Conservation (phyloP, 2,329 filamentous ascomycete species). For the Ophiostoma sp. region DNA sequence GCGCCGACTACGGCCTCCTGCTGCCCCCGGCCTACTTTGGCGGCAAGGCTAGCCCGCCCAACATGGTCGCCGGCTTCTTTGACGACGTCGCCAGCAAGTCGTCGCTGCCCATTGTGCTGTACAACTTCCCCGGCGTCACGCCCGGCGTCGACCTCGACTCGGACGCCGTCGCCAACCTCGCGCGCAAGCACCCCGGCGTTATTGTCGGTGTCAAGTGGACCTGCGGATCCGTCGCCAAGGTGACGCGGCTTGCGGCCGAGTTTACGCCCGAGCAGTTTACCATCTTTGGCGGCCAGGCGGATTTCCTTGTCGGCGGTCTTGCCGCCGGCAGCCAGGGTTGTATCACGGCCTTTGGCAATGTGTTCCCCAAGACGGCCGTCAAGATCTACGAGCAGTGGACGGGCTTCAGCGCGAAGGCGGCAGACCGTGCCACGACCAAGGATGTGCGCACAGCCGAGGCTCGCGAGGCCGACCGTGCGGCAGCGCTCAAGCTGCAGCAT, state of each 20-base stretch:
- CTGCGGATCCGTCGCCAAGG: slow-evolving; percentile 67
- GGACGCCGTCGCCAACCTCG: slow-evolving; percentile 52
- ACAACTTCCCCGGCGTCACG: slow-evolving; percentile 65
- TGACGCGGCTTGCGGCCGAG: slow-evolving; percentile 53
- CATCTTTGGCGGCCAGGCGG: slow-evolving; percentile 66
- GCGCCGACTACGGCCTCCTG: slow-evolving; percentile 57
- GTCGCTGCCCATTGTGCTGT: slow-evolving; percentile 56
- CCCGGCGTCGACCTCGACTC: slow-evolving; percentile 65
- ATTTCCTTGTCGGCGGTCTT: slow-evolving; percentile 60
- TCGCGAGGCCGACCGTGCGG: slow-evolving; percentile 47
- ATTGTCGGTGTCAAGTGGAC: slow-evolving; percentile 42
- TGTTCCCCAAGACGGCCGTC: slow-evolving; percentile 54
- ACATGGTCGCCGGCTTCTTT: slow-evolving; percentile 56
- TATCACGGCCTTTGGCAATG: slow-evolving; percentile 59
- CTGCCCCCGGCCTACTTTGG: slow-evolving; percentile 62
- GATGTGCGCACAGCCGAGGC: slow-evolving; percentile 24
- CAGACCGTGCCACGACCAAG: not conserved
- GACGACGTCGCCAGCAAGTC: slow-evolving; percentile 49
- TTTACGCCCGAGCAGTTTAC: slow-evolving; percentile 55
- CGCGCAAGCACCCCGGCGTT: slow-evolving; percentile 31
- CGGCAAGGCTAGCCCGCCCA: slow-evolving; percentile 50
- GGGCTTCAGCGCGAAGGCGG: slow-evolving; percentile 13
- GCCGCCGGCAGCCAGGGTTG: slow-evolving; percentile 54
- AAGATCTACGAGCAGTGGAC: slow-evolving; percentile 57
- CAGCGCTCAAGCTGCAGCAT: slow-evolving; percentile 57